These are phyloP conservation scores for Plasmodium inui DNA, from an alignment of 169 alveolate species.

Conservation along the genomic window DNA sequence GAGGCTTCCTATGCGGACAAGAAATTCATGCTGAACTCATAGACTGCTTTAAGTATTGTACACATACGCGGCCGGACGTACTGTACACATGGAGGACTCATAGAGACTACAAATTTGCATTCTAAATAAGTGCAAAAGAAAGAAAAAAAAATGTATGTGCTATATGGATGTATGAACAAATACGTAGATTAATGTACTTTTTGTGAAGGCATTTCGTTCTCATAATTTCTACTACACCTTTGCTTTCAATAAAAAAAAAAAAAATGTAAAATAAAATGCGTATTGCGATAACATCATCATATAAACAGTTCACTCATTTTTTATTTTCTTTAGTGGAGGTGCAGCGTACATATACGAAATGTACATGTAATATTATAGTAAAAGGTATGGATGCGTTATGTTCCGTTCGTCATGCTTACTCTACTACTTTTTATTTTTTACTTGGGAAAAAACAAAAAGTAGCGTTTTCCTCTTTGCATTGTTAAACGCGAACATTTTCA, in stretches of 20 bases:
- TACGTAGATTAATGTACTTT: neutral
- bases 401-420: neutral
- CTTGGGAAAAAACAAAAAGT: neutral
- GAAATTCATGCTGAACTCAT: neutral
- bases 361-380: neutral
- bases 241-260: constrained; percentile 28
- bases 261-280: neutral
- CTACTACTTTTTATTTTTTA: neutral
- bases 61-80: neutral
- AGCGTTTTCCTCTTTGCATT: neutral
- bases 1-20: neutral
- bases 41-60: neutral
- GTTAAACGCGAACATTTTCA: neutral
- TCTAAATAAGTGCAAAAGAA: constrained; percentile 1
- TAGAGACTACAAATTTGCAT: constrained; percentile 16
- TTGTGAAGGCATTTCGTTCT: constrained; percentile 5
- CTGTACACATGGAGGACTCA: neutral
- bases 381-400: neutral
- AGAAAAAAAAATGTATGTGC: neutral
- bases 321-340: neutral
- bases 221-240: neutral
- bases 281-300: constrained; percentile 12
- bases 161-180: constrained; percentile 2
- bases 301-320: neutral
- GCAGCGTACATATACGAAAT: neutral